Evolutionary conservation across 2,329 filamentous ascomycete species (phyloP).

Genomic region (Aschersonia sp.): DNA sequence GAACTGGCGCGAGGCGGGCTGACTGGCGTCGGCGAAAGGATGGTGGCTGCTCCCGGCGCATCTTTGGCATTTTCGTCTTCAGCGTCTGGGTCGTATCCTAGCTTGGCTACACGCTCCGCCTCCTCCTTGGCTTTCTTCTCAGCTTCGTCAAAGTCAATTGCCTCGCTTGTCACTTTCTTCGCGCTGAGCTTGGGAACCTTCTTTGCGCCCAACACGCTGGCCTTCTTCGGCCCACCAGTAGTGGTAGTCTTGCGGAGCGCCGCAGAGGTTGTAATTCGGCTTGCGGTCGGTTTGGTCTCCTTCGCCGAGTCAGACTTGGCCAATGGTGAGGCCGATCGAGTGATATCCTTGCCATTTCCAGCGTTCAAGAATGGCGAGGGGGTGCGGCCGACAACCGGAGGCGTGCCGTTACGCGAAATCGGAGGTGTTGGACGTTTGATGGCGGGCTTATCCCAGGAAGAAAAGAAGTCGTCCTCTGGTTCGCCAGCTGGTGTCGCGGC

Average conservation of each 20-base stretch:
- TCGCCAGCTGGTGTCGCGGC: constrained; percentile 69
- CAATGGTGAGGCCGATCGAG: constrained; percentile 76
- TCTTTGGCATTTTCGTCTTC: constrained; percentile 43
- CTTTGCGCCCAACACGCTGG: constrained; percentile 74
- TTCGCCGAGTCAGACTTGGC: constrained; percentile 43
- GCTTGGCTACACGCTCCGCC: constrained; percentile 84
- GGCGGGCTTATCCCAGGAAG: constrained; percentile 93
- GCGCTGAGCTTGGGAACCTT: constrained; percentile 76
- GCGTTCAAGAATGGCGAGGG: constrained; percentile 82
- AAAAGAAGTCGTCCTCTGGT: constrained; percentile 93
- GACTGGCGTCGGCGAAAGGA: constrained; percentile 61
- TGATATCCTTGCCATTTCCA: constrained; percentile 48
- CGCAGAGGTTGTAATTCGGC: constrained; percentile 61
- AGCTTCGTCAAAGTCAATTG: constrained; percentile 92
- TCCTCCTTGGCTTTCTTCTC: constrained; percentile 97
- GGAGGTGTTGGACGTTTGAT: constrained; percentile 95
- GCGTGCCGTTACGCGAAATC: constrained; percentile 76
- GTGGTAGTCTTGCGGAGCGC: constrained; percentile 66
- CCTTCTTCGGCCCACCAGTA: constrained; percentile 56
- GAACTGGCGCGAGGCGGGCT: constrained; percentile 44
- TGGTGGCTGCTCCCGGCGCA: constrained; percentile 41
- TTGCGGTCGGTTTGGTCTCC: constrained; percentile 44
- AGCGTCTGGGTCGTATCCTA: constrained; percentile 89
- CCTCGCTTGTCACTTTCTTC: constrained; percentile 72
- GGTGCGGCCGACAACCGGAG: constrained; percentile 64